These are phyloP conservation scores for Fusarium heterosporum DNA, from an alignment of 2,329 filamentous ascomycete species.

Conservation along the genomic window DNA sequence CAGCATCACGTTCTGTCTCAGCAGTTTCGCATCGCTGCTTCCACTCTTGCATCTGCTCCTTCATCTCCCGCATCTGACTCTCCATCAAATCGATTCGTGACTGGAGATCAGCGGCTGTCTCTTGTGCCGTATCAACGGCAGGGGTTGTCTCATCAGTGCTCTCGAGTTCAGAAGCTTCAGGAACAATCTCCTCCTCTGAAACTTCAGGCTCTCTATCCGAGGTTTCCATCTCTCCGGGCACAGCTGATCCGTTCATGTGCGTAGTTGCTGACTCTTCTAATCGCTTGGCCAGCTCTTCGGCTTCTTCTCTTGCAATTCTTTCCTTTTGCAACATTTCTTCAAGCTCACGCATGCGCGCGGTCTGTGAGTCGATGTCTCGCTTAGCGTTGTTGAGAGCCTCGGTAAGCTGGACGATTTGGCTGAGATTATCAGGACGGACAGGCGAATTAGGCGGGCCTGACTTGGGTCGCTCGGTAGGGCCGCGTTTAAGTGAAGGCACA, in stretches of 20 bases:
- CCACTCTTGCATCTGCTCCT: conserved; percentile 82
- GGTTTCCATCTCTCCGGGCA: conserved; percentile 37
- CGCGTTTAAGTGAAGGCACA: conserved; percentile 77
- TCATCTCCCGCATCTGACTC: conserved; percentile 83
- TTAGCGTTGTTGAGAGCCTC: conserved; percentile 87
- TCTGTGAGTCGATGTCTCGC: conserved; percentile 88
- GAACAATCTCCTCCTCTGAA: conserved; percentile 36
- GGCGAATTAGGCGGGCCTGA: conserved; percentile 67
- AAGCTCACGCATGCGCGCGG: conserved; percentile 80
- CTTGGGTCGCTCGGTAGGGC: conserved; percentile 80
- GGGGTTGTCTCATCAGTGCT: conserved; percentile 52
- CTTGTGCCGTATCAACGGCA: conserved; percentile 54
- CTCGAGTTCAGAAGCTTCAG: conserved; percentile 42
- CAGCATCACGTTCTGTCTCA: conserved; percentile 79
- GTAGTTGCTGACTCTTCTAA: conserved; percentile 67
- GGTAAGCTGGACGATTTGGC: conserved; percentile 85
- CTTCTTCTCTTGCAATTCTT: conserved; percentile 81
- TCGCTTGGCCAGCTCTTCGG: conserved; percentile 82
- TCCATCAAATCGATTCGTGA: conserved; percentile 80
- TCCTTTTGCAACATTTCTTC: conserved; percentile 81
- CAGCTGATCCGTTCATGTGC: conserved; percentile 48
- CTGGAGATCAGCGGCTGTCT: conserved; percentile 60
- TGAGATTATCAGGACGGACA: conserved; percentile 68
- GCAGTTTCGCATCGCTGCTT: conserved; percentile 82
- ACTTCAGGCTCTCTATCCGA: conserved; percentile 18